Evolutionary conservation across 805 yeast genomes (phyloP), one percentile per base, ranked within the genome.

Genomic region (Saccharomycopsis microspora): DNA sequence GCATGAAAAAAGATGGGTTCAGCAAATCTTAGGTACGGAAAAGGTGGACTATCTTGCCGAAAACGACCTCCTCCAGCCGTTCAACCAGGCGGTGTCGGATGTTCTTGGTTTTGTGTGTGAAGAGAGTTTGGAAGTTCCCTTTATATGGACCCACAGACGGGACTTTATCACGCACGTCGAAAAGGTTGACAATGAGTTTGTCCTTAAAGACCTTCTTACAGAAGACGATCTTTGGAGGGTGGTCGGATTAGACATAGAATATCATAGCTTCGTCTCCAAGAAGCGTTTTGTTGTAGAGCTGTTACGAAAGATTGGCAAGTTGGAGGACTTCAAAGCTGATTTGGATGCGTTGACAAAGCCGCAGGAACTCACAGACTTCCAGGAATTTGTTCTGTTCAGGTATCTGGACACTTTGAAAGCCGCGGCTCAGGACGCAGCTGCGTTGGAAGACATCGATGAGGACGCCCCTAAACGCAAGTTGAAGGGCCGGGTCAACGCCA

Each of bases 221-320:
- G 94, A 84, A 64, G 89, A 86, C 64, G 97, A 89, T 61, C 68
- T 93, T 52, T 93, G 98, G 98, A 76, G 89, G 59, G 82, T 90
- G 54, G 80, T 87, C 9, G 84, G 78, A 54, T 71, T 88, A 46
- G 97, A 90, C 62, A 72, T 88, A 54, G 96, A 87, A 56, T 93
- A 79, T 62, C 96, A 88, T 61, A 81, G 95, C 11, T 66, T 90
- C 32, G 69, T 83, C 49, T 86, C 83, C 53, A 89, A 87, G 67
- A 76, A 82, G 60, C 70, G 72, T 44, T 72, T 77, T 43, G 78
- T 85, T 30, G 73, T 73, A 50, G 74, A 73, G 46, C 68, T 85
- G 47, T 74, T 75, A 42, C 67, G 72, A 28, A 64, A 74, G 10
- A 62, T 87, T 49, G 66, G 68, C n/a, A 61, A 74, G 7, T 73